These are phyloP conservation scores for Actinomucor elegans DNA, from an alignment of 371 early-diverging fungal species.

Conservation along the genomic window DNA sequence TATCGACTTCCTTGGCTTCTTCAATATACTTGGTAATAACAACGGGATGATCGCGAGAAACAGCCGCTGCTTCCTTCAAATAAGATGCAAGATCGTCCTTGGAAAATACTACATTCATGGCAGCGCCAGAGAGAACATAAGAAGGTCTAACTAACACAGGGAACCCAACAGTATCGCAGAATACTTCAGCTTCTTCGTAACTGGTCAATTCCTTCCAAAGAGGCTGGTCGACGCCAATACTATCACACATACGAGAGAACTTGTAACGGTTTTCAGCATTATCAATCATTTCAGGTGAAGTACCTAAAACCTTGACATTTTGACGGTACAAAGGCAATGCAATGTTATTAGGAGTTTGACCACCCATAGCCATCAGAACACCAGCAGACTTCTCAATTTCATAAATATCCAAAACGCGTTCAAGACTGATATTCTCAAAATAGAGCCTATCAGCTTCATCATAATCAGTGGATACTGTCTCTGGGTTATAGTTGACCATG, in stretches of 20 bases:
- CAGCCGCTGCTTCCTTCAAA: slow-evolving; percentile 80
- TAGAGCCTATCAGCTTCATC: slow-evolving; percentile 96
- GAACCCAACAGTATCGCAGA: slow-evolving; percentile 85
- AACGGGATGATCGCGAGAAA: slow-evolving; percentile 90
- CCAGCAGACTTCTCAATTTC: slow-evolving; percentile 81
- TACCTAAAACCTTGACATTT: slow-evolving; percentile 90
- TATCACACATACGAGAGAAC: slow-evolving; percentile 92
- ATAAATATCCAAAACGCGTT: slow-evolving; percentile 93
- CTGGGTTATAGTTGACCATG: slow-evolving; percentile 98
- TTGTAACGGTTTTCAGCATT: slow-evolving; percentile 93
- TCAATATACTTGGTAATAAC: slow-evolving; percentile 95
- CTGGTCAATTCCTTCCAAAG: slow-evolving; percentile 90
- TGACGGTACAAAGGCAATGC: slow-evolving; percentile 83
- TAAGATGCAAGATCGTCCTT: slow-evolving; percentile 76
- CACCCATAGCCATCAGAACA: slow-evolving; percentile 91
- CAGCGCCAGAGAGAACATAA: slow-evolving; percentile 94
- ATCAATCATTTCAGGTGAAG: slow-evolving; percentile 92
- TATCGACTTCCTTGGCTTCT: slow-evolving; percentile 94
- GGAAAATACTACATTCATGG: slow-evolving; percentile 93
- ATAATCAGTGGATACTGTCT: slow-evolving; percentile 95
- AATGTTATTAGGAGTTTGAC: slow-evolving; percentile 95
- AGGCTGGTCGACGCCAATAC: slow-evolving; percentile 94
- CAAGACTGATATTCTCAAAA: slow-evolving; percentile 90
- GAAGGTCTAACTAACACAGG: slow-evolving; percentile 95
- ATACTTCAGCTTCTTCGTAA: slow-evolving; percentile 77